Conservation (phyloP, 1,284 basidiomycete genomes). For the Cutaneotrichosporon arboriforme region DNA sequence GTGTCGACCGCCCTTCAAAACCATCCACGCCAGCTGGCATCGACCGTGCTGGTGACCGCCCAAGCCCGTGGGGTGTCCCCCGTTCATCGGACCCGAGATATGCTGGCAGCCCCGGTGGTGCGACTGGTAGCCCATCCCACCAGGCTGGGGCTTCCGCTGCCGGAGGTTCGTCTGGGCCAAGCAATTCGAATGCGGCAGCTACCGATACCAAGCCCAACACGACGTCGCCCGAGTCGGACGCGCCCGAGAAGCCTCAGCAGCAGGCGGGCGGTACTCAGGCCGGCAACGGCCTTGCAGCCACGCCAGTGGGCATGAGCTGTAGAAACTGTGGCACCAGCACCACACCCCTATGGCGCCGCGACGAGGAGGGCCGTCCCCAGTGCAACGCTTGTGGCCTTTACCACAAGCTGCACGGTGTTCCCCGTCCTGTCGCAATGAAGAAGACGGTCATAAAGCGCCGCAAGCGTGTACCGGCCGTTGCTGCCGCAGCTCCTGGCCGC, state of each 20-base stretch:
- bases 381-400: conserved; percentile 89
- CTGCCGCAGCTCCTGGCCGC: conserved; percentile 14
- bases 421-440: conserved; percentile 96
- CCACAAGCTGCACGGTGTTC: conserved; percentile 95
- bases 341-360: conserved; percentile 86
- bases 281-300: conserved; percentile 45
- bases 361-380: conserved; percentile 74
- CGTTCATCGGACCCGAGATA: not conserved
- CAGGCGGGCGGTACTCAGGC: conserved; percentile 12
- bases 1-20: conserved; percentile 36
- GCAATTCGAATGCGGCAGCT: too few relatives aligned
- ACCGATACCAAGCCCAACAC: not conserved
- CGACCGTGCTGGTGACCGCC: conserved; percentile 9
- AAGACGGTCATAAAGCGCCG: conserved; percentile 97
- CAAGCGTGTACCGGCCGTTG: conserved; percentile 82
- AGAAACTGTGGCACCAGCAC: conserved; percentile 90
- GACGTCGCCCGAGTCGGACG: conserved; percentile 18
- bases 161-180: too few relatives aligned
- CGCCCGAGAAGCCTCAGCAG: conserved; percentile 8
- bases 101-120: too few relatives aligned
- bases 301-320: conserved; percentile 73
- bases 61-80: conserved; percentile 16
- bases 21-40: not conserved
- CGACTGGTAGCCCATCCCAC: not conserved
- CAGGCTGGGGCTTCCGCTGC: not conserved